These are phyloP conservation scores for Sabuloglossum arenarium DNA, from an alignment of 495 filamentous ascomycete genomes.

Conservation along the genomic window DNA sequence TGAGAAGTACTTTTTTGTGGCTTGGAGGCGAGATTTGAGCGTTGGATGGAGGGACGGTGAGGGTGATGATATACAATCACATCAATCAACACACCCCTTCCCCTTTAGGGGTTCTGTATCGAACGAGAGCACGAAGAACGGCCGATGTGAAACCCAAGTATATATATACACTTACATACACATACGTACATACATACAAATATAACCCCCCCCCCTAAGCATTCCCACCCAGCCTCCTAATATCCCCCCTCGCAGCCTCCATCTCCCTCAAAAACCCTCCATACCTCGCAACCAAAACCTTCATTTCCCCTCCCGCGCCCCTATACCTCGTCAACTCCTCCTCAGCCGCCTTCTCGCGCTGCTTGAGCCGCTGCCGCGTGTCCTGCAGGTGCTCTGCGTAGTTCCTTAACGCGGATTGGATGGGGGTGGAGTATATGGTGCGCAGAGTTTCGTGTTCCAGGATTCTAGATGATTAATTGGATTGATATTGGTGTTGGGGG, in stretches of 20 bases:
- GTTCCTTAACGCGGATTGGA: neutral
- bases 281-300: neutral
- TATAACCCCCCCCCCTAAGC: neutral
- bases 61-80: too few species aligned
- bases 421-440: neutral
- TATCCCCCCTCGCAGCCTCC: conserved; percentile 1
- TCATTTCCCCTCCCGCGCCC: neutral
- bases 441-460: neutral
- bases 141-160: too few species aligned
- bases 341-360: neutral
- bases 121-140: too few species aligned
- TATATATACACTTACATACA: too few species aligned
- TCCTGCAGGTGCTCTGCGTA: neutral
- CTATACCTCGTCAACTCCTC: neutral
- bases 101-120: too few species aligned
- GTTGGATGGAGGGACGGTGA: too few species aligned
- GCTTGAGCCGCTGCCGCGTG: neutral
- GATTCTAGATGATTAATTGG: neutral
- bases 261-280: neutral
- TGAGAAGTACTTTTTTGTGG: too few species aligned
- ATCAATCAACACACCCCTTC: too few species aligned
- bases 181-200: too few species aligned
- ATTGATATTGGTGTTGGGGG: neutral
- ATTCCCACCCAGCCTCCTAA: neutral
- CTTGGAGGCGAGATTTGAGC: too few species aligned